Percentiles rank a stretch among this genome's conserved stretches.
Evolutionary conservation across 2,329 filamentous ascomycete genomes (phyloP).

Genomic region (Cytospora leucostoma): DNA sequence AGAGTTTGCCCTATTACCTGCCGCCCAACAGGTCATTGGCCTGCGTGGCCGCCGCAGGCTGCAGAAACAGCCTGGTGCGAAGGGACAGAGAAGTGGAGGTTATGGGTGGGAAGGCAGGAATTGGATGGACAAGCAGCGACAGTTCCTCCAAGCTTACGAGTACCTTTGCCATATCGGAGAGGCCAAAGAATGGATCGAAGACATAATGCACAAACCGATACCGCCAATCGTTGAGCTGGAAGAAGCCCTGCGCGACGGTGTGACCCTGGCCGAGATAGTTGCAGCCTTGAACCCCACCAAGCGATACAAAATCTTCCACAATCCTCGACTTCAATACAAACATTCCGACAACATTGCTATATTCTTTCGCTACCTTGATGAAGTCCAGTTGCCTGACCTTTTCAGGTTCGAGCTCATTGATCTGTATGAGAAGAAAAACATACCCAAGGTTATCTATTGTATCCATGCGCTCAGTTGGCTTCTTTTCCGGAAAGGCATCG

Average conservation of each 20-base stretch:
- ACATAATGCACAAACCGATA: slow-evolving; percentile 80
- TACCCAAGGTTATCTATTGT: slow-evolving; percentile 98
- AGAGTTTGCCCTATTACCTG: slow-evolving; percentile 76
- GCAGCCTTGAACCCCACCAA: slow-evolving; percentile 81
- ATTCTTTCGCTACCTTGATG: slow-evolving; percentile 91
- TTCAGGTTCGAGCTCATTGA: slow-evolving; percentile 98
- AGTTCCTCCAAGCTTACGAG: slow-evolving; percentile 95
- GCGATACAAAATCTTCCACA: slow-evolving; percentile 78
- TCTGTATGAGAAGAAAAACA: slow-evolving; percentile 99
- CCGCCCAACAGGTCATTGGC: slow-evolving; percentile 83
- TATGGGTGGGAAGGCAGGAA: slow-evolving; percentile 81
- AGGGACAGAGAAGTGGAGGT: slow-evolving; percentile 47
- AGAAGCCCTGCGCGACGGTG: slow-evolving; percentile 87
- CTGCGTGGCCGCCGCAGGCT: slow-evolving; percentile 81
- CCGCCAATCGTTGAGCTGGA: slow-evolving; percentile 93
- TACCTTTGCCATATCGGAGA: slow-evolving; percentile 99
- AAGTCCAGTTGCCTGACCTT: slow-evolving; percentile 88
- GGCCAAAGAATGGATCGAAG: slow-evolving; percentile 98
- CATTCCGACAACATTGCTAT: slow-evolving; percentile 98
- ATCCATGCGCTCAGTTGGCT: slow-evolving; percentile 97
- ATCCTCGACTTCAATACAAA: slow-evolving; percentile 83
- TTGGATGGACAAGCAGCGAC: slow-evolving; percentile 99
- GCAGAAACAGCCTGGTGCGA: slow-evolving; percentile 63
- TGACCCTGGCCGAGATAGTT: slow-evolving; percentile 92
- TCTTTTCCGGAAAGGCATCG: slow-evolving; percentile 91